A percentile compares a stretch with the other conserved stretches of the same genome.
phyloP scores from a whole-genome alignment of 805 yeast species.

The Candida broadrunensis region DNA sequence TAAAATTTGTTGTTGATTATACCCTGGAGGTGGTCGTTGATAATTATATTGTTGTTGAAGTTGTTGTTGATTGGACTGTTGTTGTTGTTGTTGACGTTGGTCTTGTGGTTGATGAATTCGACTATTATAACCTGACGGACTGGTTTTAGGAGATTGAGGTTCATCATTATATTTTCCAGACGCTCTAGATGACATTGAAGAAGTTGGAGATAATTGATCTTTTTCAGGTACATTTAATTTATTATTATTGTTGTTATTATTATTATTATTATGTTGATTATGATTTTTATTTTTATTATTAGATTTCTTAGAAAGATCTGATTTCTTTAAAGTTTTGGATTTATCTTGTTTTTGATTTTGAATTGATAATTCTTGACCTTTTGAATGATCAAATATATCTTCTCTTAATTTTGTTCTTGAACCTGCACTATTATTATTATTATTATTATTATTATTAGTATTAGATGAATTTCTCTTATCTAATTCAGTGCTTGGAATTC shows the following conservation, averaged over 20 bases:
- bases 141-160: constrained; percentile 40
- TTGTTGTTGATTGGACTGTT: constrained; percentile 17
- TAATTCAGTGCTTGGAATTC: constrained; percentile 5
- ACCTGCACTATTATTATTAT: background rate
- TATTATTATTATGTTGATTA: too few species aligned
- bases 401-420: constrained; percentile 28
- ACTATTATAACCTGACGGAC: constrained; percentile 19
- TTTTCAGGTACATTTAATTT: constrained; percentile 5
- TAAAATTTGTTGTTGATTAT: background rate
- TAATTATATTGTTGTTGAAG: constrained; percentile 9
- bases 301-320: background rate
- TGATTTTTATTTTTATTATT: background rate
- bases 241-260: background rate
- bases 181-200: constrained; percentile 32
- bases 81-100: constrained; percentile 14
- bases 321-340: constrained; percentile 2
- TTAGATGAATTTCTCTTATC: background rate
- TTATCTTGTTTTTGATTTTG: background rate
- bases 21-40: background rate
- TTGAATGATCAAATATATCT: constrained; percentile 25
- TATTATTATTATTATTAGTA: background rate
- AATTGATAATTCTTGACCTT: background rate
- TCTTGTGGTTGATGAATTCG: constrained; percentile 7
- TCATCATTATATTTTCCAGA: constrained; percentile 29
- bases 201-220: constrained; percentile 30